A percentile compares a stretch with the other conserved stretches of the same genome.
These are phyloP conservation scores for Coemansia sp. DNA, from an alignment of 192 early-diverging fungal species.

Conservation along the genomic window DNA sequence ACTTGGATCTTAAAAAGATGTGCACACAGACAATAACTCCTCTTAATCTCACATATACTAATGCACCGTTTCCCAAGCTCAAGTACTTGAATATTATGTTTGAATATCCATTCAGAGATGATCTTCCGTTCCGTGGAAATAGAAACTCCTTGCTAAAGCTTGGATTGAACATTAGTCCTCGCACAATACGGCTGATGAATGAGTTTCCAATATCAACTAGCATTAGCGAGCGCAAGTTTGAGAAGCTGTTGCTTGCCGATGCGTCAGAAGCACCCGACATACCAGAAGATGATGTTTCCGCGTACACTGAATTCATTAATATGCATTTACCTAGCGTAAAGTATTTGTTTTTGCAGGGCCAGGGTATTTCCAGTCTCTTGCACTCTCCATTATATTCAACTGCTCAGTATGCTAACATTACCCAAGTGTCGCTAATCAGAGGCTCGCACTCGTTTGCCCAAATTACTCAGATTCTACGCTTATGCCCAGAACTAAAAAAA, in stretches of 20 bases:
- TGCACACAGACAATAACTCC: not conserved
- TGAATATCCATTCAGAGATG: constrained; percentile 10
- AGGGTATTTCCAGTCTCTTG: not conserved
- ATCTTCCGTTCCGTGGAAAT: constrained; percentile 3
- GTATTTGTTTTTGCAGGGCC: not conserved
- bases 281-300: not conserved
- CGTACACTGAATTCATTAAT: not conserved
- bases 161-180: not conserved
- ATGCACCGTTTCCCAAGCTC: constrained; percentile 5
- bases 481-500: not conserved
- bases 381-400: not conserved
- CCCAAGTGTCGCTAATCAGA: not conserved
- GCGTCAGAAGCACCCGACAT: not conserved
- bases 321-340: not conserved
- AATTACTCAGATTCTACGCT: not conserved
- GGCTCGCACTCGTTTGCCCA: not conserved
- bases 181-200: not conserved
- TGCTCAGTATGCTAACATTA: not conserved
- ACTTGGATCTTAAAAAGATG: not conserved
- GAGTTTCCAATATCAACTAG: not conserved
- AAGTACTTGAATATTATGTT: not conserved
- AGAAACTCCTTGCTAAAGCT: not conserved
- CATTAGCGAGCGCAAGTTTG: not conserved
- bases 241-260: not conserved
- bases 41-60: not conserved